phyloP scores from a whole-genome alignment of 2,329 filamentous ascomycete genomes.

The Talaromyces rugulosus region DNA sequence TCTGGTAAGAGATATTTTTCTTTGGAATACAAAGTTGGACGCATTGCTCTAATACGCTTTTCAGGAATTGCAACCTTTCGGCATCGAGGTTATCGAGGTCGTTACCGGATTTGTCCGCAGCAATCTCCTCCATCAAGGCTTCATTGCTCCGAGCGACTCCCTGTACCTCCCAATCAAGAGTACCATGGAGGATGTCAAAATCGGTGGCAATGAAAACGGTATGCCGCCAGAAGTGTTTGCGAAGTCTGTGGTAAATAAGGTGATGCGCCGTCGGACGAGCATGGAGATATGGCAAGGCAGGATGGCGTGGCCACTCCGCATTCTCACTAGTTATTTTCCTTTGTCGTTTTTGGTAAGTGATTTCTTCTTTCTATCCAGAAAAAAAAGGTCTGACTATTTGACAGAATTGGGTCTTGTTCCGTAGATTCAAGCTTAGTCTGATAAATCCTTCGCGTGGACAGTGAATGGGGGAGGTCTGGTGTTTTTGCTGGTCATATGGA shows the following conservation, averaged over 20 bases:
- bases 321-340: not conserved
- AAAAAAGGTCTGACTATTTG: not conserved
- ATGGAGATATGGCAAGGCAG: slow-evolving; percentile 2
- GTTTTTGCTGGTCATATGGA: not conserved
- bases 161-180: slow-evolving; percentile 4
- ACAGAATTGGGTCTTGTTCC: slow-evolving; percentile 1
- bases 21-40: not conserved
- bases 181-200: slow-evolving; percentile 15
- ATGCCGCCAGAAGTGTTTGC: slow-evolving; percentile 15
- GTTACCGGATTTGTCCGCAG: slow-evolving; percentile 1
- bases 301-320: not conserved
- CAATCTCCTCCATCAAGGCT: slow-evolving; percentile 1
- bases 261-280: not conserved
- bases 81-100: slow-evolving; percentile 1
- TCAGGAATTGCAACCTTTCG: slow-evolving; percentile 1
- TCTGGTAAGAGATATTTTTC: not conserved
- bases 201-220: slow-evolving; percentile 15
- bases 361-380: not conserved
- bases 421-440: not conserved
- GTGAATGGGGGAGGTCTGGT: not conserved
- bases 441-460: not conserved
- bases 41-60: not conserved
- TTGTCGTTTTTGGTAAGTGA: not conserved
- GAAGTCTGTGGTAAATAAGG: slow-evolving; percentile 4
- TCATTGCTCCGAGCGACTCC: not conserved